A percentile compares a stretch with the other conserved stretches of the same genome.
phyloP scores from a whole-genome alignment of 169 alveolate genomes.

The Plasmodium inui region DNA sequence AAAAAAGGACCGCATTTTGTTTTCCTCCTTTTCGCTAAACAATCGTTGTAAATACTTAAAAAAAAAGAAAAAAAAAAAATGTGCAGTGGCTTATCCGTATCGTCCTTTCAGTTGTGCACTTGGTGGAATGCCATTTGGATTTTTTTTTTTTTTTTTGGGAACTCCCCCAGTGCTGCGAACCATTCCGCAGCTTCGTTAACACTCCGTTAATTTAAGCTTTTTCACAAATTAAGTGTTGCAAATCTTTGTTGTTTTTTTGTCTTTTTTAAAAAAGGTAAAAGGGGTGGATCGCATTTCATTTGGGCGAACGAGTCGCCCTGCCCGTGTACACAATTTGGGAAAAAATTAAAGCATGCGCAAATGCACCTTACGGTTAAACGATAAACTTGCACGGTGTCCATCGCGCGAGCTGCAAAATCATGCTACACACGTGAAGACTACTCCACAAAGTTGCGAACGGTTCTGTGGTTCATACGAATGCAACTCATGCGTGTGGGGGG shows the following conservation, averaged over 20 bases:
- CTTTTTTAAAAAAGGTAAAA: background rate
- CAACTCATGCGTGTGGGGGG: background rate
- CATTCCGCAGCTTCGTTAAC: background rate
- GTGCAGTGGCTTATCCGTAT: background rate
- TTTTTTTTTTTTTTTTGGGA: background rate
- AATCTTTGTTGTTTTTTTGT: background rate
- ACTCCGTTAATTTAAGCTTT: background rate
- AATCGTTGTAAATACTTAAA: slow-evolving; percentile 2
- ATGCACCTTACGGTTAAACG: background rate
- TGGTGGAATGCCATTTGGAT: background rate
- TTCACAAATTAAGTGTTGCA: background rate
- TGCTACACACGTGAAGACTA: background rate
- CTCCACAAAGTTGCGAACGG: background rate
- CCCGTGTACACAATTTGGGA: background rate
- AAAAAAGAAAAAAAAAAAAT: background rate
- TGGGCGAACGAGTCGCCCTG: background rate
- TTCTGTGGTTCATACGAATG: background rate
- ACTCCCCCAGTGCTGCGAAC: background rate
- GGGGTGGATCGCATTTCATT: background rate
- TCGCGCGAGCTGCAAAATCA: background rate
- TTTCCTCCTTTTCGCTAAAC: background rate
- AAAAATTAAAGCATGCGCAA: background rate
- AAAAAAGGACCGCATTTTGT: background rate
- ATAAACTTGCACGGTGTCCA: background rate
- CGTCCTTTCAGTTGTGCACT: background rate